Base-by-base conservation (phyloP, 345 rosid genomes). In the Garcia nutans region DNA sequence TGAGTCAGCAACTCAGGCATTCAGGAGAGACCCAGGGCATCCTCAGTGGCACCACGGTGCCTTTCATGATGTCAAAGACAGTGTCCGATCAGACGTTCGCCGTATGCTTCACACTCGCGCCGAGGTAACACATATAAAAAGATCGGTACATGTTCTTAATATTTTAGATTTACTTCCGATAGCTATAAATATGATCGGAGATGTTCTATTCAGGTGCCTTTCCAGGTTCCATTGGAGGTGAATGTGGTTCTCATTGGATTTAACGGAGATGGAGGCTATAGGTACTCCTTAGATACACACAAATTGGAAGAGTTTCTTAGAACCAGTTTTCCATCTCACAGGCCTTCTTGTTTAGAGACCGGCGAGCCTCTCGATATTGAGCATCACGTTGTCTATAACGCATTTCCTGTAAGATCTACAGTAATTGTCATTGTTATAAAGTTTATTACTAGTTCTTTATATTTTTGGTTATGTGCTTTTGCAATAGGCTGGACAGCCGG, bases 1-100 rank as follows among this genome's bases (percentile, higher is more conserved):
- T 45, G 61, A 74, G 20, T 64, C 97, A 56, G 94, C 87, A 74
- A 82, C 80, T 58, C 89, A 93, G 71, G 84, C 99, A 37, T 93
- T 96, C 94, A 80, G 92, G 82, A 81, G 97, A 74, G 98, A 92
- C 52, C 96, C 99, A 2, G 97, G 97, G 54, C 98, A 92, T 69
- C 84, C 97, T 74, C 97, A 91, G 71, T 93, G 99, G 99, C 99
- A 96, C 85, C 99, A 96, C 81, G 89, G 94, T 24, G 99, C 99
- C 55, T 93, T 96, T 79, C 99, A 88, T 77, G 99, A 96, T 67
- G 98, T 93, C 80, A 69, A 87, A 54, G 97, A 85, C 41, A 84
- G 91, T 74, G 94, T 96, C 79, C 92, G 97, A 85, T 92, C 97
- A 72, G 97, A 92, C 56, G 93, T 96, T 54, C 94, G 92, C 61